phyloP scores from a whole-genome alignment of 1,284 basidiomycete species.

The Ceratobasidium papillatum region DNA sequence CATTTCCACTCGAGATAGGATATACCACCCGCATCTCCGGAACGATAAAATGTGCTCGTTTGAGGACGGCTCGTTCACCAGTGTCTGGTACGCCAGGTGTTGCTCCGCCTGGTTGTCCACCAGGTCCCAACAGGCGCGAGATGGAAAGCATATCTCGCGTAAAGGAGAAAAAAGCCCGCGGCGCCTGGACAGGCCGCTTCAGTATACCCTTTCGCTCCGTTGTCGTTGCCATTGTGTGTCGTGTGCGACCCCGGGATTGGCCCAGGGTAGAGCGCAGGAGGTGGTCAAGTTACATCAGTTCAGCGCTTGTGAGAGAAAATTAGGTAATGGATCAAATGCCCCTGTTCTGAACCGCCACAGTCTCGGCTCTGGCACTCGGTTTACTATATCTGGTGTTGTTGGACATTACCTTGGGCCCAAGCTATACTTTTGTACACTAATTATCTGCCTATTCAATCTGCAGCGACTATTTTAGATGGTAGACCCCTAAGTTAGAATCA shows the following conservation, averaged over 20 bases:
- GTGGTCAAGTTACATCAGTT: conserved; percentile 12
- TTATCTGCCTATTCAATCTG: no score
- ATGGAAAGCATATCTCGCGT: conserved; percentile 46
- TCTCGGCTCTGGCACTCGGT: not conserved
- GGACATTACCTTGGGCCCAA: no score
- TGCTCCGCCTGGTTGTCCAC: conserved; percentile 8
- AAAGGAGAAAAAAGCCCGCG: conserved; percentile 71
- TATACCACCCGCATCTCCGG: conserved; percentile 84
- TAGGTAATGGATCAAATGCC: not conserved
- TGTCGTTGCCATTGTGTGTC: conserved; percentile 49
- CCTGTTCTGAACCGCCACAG: not conserved
- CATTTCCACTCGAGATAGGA: conserved; percentile 81
- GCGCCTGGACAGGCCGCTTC: conserved; percentile 75
- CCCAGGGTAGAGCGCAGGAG: not conserved
- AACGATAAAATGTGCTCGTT: conserved; percentile 85
- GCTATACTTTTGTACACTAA: no score
- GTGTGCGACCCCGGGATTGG: conserved; percentile 1
- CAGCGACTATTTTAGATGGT: no score
- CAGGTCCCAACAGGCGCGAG: conserved; percentile 33
- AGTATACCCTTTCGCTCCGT: conserved; percentile 80
- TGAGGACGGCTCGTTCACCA: conserved; percentile 64
- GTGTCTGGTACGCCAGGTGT: conserved; percentile 16
- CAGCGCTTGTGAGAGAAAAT: conserved; percentile 9
- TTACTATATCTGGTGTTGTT: no score
- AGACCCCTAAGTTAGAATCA: no score